Evolutionary conservation across 1,284 basidiomycete genomes (phyloP), one percentile per base, ranked within the genome.

Genomic region (Chalciporus sp.): DNA sequence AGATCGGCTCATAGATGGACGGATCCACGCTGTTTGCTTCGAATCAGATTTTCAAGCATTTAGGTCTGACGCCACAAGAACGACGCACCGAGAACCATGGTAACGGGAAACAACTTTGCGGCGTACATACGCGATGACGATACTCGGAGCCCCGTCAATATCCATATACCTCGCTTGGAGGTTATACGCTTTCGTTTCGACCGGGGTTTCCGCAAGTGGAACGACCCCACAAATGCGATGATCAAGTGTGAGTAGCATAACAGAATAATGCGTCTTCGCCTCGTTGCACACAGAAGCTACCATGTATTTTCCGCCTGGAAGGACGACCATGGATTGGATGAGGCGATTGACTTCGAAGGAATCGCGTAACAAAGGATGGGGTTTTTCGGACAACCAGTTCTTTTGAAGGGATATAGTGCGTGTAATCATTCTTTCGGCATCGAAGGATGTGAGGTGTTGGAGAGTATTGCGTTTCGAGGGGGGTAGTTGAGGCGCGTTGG

Each of bases 231-330:
- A 61, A 29, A 66, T 70, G 41, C 77, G 76, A 52, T 83, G 78
- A 61, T 89, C 86, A 56, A 90, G 68, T 20, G 75, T 74, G 58
- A 79, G 86, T 1, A 89, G 67, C 14, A 78, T 66, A 19, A 90
- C 61, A 27, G 74, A 78, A 64, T 80, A 85, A 33, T 74, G 72
- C 33, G 70, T 72, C 37, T 71, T 72, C 4, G 61, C 62, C 2
- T 59, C 58, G 60, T 84, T 80, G 55, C 74, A 75, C 8, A 83
- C 78, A 6, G 84, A 86, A 0, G 83, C 83, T 28, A 88, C 71
- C 53, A 89, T 75, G 57, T 85, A 86, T 58, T 86, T 84, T 20
- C 88, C 86, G 1, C 88, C 88, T 4, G 88, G 84, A 7, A 89
- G 75, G 23, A 87, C 64, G 29, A 75, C 76, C 76, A 90, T 80